Conservation (phyloP, 2,329 filamentous ascomycete species). For the Parafenestella ontariensis region DNA sequence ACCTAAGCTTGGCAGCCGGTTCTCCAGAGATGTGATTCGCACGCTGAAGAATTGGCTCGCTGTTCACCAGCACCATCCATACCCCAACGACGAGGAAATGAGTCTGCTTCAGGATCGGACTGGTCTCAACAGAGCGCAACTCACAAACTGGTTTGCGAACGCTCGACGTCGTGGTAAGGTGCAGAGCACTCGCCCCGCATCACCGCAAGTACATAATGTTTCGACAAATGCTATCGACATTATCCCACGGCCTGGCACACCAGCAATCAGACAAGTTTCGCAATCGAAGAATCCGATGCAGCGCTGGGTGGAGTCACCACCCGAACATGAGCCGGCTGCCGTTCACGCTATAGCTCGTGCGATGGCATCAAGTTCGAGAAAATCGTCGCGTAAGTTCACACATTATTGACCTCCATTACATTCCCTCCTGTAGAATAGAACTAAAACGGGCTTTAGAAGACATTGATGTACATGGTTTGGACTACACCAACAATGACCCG, state of each 20-base stretch:
- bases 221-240: slow-evolving; percentile 26
- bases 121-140: slow-evolving; percentile 33
- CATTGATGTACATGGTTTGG: not conserved
- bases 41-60: slow-evolving; percentile 34
- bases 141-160: slow-evolving; percentile 40
- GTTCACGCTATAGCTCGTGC: slow-evolving; percentile 32
- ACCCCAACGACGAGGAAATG: slow-evolving; percentile 31
- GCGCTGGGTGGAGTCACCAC: slow-evolving; percentile 38
- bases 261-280: slow-evolving; percentile 14
- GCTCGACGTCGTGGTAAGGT: slow-evolving; percentile 33
- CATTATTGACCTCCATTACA: not conserved
- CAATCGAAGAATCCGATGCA: slow-evolving; percentile 30
- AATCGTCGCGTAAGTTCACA: slow-evolving; percentile 6
- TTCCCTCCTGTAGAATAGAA: not conserved
- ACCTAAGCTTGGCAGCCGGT: slow-evolving; percentile 29
- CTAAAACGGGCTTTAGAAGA: slow-evolving; percentile 1
- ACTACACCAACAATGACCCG: slow-evolving; percentile 6
- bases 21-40: slow-evolving; percentile 32
- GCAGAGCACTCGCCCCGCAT: slow-evolving; percentile 13
- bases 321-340: slow-evolving; percentile 36
- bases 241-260: slow-evolving; percentile 30
- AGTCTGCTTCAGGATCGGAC: slow-evolving; percentile 23
- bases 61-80: slow-evolving; percentile 29
- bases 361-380: slow-evolving; percentile 22
- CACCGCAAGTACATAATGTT: slow-evolving; percentile 10